Evolutionary conservation across 208 protist genomes (phyloP).

Genomic region (Wallacemonas sp.): DNA sequence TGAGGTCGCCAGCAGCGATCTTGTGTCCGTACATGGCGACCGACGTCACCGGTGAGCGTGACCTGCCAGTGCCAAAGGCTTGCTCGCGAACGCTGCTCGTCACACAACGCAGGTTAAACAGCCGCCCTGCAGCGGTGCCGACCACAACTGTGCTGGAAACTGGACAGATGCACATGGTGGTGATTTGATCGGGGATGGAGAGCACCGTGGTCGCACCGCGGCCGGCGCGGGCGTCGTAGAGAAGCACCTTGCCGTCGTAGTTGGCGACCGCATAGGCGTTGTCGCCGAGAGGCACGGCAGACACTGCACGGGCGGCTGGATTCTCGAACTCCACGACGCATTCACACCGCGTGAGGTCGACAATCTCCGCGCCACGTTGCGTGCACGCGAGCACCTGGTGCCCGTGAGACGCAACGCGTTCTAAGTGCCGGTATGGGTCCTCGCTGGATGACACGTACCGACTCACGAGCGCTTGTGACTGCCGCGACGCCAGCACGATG

Average conservation of each 20-base stretch:
- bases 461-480: conserved; percentile 24
- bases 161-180: conserved; percentile 19
- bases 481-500: conserved; percentile 34
- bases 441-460: conserved; percentile 24
- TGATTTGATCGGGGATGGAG: conserved; percentile 61
- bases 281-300: conserved; percentile 21
- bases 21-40: conserved; percentile 19
- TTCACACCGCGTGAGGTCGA: conserved; percentile 38
- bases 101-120: conserved; percentile 55
- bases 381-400: conserved; percentile 34
- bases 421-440: conserved; percentile 28
- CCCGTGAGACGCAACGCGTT: conserved; percentile 14
- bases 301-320: conserved; percentile 37
- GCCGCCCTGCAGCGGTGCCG: conserved; percentile 54
- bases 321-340: conserved; percentile 19
- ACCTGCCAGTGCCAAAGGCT: conserved; percentile 48
- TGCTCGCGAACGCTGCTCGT: conserved; percentile 41
- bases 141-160: conserved; percentile 29
- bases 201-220: conserved; percentile 25
- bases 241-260: conserved; percentile 66
- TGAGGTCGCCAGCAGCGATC: conserved; percentile 51
- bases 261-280: conserved; percentile 44
- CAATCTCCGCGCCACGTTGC: conserved; percentile 25
- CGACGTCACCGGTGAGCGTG: conserved; percentile 34
- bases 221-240: conserved; percentile 48